These are phyloP conservation scores for Talaromyces atroroseus DNA, from an alignment of 2,329 filamentous ascomycete species.

Conservation along the genomic window DNA sequence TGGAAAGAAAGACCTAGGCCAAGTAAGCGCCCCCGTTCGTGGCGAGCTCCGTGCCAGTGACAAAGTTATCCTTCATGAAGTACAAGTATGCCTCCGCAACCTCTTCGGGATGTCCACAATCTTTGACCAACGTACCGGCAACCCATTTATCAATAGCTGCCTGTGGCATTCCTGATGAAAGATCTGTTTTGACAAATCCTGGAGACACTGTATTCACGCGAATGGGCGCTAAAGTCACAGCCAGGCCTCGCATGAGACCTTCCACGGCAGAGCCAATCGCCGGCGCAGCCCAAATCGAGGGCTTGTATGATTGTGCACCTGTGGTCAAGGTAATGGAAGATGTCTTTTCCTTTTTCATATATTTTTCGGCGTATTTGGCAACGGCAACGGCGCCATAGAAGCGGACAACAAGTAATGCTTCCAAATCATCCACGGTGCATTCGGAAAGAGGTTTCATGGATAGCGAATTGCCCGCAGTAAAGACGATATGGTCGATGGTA, in stretches of 20 bases:
- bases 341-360: too few relatives aligned
- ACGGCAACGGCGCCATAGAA: not conserved
- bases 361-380: not conserved
- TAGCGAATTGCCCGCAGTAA: not conserved
- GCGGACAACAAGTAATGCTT: not conserved
- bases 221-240: not conserved
- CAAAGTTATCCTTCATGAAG: conserved; percentile 29
- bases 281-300: too few relatives aligned
- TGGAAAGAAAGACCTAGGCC: too few relatives aligned
- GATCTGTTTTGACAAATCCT: not conserved
- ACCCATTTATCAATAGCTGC: not conserved
- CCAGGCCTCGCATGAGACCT: not conserved
- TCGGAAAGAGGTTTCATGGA: not conserved
- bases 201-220: not conserved
- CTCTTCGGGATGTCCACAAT: conserved; percentile 15
- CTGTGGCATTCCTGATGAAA: not conserved
- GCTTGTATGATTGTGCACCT: too few relatives aligned
- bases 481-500: not conserved
- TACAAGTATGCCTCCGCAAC: conserved; percentile 46
- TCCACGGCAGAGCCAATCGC: not conserved
- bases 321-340: not conserved
- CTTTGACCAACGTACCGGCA: not conserved
- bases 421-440: not conserved
- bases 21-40: conserved; percentile 28
- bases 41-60: conserved; percentile 37